Base-by-base conservation (phyloP, 495 filamentous ascomycete species). In the Penicillium parvum region DNA sequence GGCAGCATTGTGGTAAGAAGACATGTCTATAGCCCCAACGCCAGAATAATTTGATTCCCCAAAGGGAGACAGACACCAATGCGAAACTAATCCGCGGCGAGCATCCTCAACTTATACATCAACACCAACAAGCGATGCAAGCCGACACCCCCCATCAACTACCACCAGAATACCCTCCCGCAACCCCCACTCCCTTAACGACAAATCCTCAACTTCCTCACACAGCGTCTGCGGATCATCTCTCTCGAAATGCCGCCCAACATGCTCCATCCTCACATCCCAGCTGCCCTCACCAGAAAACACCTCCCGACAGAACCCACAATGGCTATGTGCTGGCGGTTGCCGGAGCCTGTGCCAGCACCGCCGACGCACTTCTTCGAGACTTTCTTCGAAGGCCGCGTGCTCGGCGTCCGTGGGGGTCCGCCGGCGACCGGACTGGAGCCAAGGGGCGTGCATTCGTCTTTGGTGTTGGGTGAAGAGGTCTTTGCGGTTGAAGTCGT, bases 401-500 rank as follows among this genome's bases (percentile, higher is more conserved):
- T 57, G 28, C 72, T 59, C 47, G 72, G 73, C 45, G 55, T 21
- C 55, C 54, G 54, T 61, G 55, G 58, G 51, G 1, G 45, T 56
- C 60, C 64, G 64, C 49, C 55, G 63, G 50, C 21, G 50, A 19
- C 27, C 45, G 2, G 34, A 20, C 19, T 49, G 33, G 0, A 49
- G 50, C 63, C 61, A 73, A 2, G 81, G 78, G 0, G 74, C 71
- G 54, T 97, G 91, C 90, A 96, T 95, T 32, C 91, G 85, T n/a
- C 89, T 83, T 7, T 94, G 72, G 54, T 97, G 91, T 52, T 96
- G 90, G 0, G 85, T 91, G 72, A 90, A 95, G 17, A 96, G 79
- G 50, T 96, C 90, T 58, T 95, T 96, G 49, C 90, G 84, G 65
- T 94, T 92, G 69, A 95, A 95, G 58, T 87, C 81, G 40, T 86